phyloP scores from a whole-genome alignment of 257 asterid species.

The Fraxinus americana region DNA sequence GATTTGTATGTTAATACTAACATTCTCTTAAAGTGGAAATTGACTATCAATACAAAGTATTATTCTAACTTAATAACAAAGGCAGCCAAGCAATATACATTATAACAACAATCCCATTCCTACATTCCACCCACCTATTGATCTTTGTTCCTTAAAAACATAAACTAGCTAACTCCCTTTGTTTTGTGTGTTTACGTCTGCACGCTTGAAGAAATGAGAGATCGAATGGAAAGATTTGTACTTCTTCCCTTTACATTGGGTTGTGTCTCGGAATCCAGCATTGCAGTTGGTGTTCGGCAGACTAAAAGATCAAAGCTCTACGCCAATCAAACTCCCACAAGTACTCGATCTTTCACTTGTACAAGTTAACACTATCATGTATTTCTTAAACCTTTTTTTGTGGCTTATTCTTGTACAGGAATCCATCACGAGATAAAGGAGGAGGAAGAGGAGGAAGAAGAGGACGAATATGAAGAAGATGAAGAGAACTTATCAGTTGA shows the following conservation, averaged over 20 bases:
- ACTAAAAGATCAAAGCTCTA: constrained; percentile 51
- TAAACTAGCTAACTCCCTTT: neutral
- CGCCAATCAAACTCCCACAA: constrained; percentile 46
- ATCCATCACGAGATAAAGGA: constrained; percentile 33
- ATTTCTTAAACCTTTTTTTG: neutral
- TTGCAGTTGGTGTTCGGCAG: constrained; percentile 55
- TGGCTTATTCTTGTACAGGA: constrained; percentile 36
- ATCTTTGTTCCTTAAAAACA: constrained; percentile 13
- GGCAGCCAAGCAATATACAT: constrained; percentile 34
- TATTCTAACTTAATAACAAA: constrained; percentile 57
- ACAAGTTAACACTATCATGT: neutral
- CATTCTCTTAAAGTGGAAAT: constrained; percentile 31
- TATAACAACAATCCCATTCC: constrained; percentile 33
- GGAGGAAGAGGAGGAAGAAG: constrained; percentile 32
- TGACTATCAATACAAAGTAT: constrained; percentile 39
- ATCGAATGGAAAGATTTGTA: constrained; percentile 58
- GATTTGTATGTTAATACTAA: constrained; percentile 25
- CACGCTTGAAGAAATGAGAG: constrained; percentile 46
- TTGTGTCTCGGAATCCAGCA: constrained; percentile 76
- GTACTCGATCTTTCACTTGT: constrained; percentile 23
- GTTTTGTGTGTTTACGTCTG: neutral
- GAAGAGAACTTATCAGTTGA: constrained; percentile 48
- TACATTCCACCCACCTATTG: constrained; percentile 35
- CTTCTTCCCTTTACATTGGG: constrained; percentile 71
- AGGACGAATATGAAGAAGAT: constrained; percentile 30